Evolutionary conservation across 2,329 filamentous ascomycete genomes (phyloP), one percentile per base, ranked within the genome.

Genomic region (Anthostomella pinea): DNA sequence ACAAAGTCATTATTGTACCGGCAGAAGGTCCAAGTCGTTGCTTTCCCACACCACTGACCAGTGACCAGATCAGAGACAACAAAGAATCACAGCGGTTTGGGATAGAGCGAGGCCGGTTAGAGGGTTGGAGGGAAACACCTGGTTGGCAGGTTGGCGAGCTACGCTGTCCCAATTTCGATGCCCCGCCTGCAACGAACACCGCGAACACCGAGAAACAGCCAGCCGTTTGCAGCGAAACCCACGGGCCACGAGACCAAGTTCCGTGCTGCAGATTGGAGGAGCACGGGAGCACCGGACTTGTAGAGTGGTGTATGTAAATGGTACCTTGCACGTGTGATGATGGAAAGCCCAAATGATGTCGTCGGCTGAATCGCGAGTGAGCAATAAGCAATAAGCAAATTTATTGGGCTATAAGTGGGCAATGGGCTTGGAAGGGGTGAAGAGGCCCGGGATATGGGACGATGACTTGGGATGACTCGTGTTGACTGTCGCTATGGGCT

Each of bases 1-100:
- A 50, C 30, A 45, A 45, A 31, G 47, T 50, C 49, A 52, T 50
- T 39, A 43, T 44, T 34, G 35, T 25, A 39, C 16, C 38, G 20
- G 31, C 38, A 35, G 31, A 37, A 39, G 35, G 34, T 30, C 41
- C 39, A 43, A 43, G 28, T 43, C 36, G 39, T 17, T 11, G 23
- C n/a, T 18, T 15, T 35, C 28, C 30, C 35, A 29, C 30, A 27
- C 23, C n/a, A 27, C 23, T 27, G 11, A 22, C 21, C 20, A 11
- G 17, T 20, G 7, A 11, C 4, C 13, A 16, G 16, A 11, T 25
- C 5, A 21, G 35, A 33, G 30, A 27, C 30, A 38, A 28, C 18
- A 27, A 18, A 28, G 17, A 17, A 11, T 35, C 28, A 11, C 15
- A 10, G 15, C 28, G 14, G 14, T 30, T 17, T 19, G 17, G 18